These are phyloP conservation scores for Ophiostoma populinum DNA, from an alignment of 2,329 filamentous ascomycete genomes.

Conservation along the genomic window DNA sequence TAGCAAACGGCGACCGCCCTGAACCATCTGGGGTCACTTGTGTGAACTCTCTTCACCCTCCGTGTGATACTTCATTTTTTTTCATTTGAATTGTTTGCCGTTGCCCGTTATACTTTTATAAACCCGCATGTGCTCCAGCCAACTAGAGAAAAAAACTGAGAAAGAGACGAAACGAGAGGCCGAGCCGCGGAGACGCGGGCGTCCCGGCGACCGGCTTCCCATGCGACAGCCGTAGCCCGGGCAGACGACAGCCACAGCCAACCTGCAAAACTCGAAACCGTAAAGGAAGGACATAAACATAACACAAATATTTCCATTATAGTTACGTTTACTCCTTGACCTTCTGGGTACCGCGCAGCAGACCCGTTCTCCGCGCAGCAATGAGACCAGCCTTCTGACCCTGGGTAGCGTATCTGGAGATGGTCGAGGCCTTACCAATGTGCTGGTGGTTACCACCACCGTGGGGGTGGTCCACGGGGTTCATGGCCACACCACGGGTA, in stretches of 20 bases:
- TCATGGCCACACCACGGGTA: conserved; percentile 99
- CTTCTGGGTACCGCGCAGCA: conserved; percentile 99
- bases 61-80: conserved; percentile 2
- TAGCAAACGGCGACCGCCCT: too few relatives aligned
- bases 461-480: conserved; percentile 98
- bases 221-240: conserved; percentile 2
- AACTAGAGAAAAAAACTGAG: conserved; percentile 3
- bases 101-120: conserved; percentile 1
- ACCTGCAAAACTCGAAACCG: neutral
- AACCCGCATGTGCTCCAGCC: conserved; percentile 4
- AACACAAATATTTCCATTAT: conserved; percentile 19
- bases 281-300: conserved; percentile 2
- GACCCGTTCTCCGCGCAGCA: conserved; percentile 97
- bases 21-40: too few relatives aligned
- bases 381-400: conserved; percentile 99
- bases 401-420: conserved; percentile 90
- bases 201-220: neutral
- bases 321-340: conserved; percentile 67
- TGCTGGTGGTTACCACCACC: conserved; percentile 99
- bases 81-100: neutral
- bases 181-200: neutral
- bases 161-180: neutral
- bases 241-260: neutral
- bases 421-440: conserved; percentile 99
- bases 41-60: too few relatives aligned